These are phyloP conservation scores for Eleusine coracana DNA, from an alignment of 176 grass and related monocot species.

Conservation along the genomic window DNA sequence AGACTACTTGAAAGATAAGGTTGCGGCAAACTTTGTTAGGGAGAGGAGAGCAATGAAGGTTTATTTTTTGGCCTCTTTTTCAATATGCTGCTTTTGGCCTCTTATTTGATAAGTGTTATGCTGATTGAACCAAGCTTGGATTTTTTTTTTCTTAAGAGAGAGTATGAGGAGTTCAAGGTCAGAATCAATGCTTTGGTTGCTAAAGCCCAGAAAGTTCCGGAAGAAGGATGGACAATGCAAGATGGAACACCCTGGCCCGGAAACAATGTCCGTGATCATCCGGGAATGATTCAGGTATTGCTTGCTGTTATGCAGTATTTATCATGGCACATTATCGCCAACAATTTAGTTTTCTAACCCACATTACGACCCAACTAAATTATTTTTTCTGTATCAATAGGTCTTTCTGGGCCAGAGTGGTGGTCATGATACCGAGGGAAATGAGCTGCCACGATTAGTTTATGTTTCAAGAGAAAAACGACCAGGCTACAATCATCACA, in stretches of 20 bases:
- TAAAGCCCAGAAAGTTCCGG: constrained; percentile 84
- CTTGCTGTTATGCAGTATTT: not conserved
- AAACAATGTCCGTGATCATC: constrained; percentile 91
- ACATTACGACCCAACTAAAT: not conserved
- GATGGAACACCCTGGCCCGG: constrained; percentile 93
- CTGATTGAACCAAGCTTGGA: constrained; percentile 1
- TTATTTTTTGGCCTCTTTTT: not conserved
- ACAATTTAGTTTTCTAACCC: not conserved
- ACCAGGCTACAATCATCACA: constrained; percentile 88
- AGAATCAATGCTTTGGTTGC: constrained; percentile 93
- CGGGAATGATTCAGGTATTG: constrained; percentile 95
- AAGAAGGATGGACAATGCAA: constrained; percentile 99
- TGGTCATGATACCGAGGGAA: constrained; percentile 81
- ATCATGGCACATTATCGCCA: not conserved
- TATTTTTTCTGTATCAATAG: constrained; percentile 39
- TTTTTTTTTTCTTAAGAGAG: constrained; percentile 58
- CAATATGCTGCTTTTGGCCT: constrained; percentile 21
- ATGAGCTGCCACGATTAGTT: constrained; percentile 86
- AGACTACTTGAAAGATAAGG: constrained; percentile 92
- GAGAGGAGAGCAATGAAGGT: constrained; percentile 97
- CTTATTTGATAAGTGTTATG: constrained; percentile 7
- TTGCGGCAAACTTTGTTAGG: constrained; percentile 62
- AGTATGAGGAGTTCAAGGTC: constrained; percentile 93
- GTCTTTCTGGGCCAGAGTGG: constrained; percentile 96
- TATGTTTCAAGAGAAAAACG: constrained; percentile 97